Conservation (phyloP, 805 yeast species). For the Cyberlindnera japonica region DNA sequence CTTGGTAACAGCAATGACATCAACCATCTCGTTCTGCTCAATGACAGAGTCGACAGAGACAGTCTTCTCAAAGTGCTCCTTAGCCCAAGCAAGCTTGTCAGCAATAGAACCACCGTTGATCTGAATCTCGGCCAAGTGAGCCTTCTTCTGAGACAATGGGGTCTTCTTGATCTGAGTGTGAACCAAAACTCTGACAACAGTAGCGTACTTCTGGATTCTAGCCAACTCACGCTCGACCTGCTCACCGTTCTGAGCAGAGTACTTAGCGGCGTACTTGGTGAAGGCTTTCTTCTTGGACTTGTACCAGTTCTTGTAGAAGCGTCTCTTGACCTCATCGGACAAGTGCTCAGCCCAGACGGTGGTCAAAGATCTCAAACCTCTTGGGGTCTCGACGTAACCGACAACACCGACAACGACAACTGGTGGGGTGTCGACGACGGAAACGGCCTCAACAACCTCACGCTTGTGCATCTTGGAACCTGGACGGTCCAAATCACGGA, state of each 20-base stretch:
- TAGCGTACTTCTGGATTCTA: constrained; percentile 96
- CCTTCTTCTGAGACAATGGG: constrained; percentile 98
- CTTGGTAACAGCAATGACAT: constrained; percentile 98
- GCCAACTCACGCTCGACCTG: constrained; percentile 94
- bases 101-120: constrained; percentile 98
- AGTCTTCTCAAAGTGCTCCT: constrained; percentile 98
- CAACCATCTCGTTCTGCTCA: constrained; percentile 98
- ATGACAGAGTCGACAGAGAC: constrained; percentile 92
- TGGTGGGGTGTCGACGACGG: constrained; percentile 99
- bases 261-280: constrained; percentile 99
- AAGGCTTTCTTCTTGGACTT: constrained; percentile 99
- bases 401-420: constrained; percentile 99
- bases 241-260: constrained; percentile 84
- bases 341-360: constrained; percentile 99
- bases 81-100: constrained; percentile 98
- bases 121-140: constrained; percentile 99
- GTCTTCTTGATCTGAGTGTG: constrained; percentile 99
- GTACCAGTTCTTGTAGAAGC: constrained; percentile 99
- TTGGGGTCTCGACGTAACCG: constrained; percentile 99
- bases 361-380: constrained; percentile 99
- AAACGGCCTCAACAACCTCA: constrained; percentile 99
- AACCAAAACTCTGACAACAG: constrained; percentile 97
- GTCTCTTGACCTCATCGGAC: constrained; percentile 98
- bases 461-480: constrained; percentile 99
- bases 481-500: constrained; percentile 99